Evolutionary conservation across 352 stramenopile species (phyloP).

Genomic region (Globisporangium viniferum): DNA sequence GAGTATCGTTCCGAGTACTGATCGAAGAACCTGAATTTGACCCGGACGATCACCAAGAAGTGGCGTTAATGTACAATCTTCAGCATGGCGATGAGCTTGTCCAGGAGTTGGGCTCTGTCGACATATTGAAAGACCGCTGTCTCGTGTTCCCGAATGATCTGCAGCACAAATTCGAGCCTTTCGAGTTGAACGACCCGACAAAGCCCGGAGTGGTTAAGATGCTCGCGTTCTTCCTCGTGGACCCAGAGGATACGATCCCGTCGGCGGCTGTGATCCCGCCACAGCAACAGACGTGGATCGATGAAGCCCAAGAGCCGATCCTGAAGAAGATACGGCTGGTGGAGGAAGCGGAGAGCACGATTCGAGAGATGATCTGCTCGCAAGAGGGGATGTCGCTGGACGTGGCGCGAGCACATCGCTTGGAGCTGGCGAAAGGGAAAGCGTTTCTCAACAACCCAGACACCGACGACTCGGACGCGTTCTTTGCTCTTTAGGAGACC

Average conservation of each 20-base stretch:
- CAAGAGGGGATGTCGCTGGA: conserved; percentile 7
- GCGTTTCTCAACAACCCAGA: neutral
- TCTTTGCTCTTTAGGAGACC: conserved; percentile 6
- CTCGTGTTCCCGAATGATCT: conserved; percentile 40
- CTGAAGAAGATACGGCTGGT: conserved; percentile 13
- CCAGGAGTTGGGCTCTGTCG: conserved; percentile 24
- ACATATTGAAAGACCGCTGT: conserved; percentile 21
- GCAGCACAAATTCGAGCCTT: conserved; percentile 44
- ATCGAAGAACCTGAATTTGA: conserved; percentile 26
- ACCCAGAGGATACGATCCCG: conserved; percentile 25
- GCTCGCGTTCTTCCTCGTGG: conserved; percentile 47
- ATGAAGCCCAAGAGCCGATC: conserved; percentile 5
- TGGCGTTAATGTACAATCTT: conserved; percentile 28
- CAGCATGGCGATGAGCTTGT: conserved; percentile 20
- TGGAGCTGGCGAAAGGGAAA: conserved; percentile 26
- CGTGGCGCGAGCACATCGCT: conserved; percentile 19
- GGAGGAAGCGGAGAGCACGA: conserved; percentile 14
- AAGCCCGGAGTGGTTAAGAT: conserved; percentile 38
- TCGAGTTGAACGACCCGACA: conserved; percentile 31
- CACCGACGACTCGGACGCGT: conserved; percentile 3
- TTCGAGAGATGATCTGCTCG: conserved; percentile 19
- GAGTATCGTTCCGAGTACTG: conserved; percentile 29
- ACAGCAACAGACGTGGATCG: conserved; percentile 36
- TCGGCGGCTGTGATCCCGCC: conserved; percentile 36
- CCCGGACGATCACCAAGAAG: conserved; percentile 23